phyloP scores from a whole-genome alignment of 1,284 basidiomycete genomes.

The Sporisorium sorghi region DNA sequence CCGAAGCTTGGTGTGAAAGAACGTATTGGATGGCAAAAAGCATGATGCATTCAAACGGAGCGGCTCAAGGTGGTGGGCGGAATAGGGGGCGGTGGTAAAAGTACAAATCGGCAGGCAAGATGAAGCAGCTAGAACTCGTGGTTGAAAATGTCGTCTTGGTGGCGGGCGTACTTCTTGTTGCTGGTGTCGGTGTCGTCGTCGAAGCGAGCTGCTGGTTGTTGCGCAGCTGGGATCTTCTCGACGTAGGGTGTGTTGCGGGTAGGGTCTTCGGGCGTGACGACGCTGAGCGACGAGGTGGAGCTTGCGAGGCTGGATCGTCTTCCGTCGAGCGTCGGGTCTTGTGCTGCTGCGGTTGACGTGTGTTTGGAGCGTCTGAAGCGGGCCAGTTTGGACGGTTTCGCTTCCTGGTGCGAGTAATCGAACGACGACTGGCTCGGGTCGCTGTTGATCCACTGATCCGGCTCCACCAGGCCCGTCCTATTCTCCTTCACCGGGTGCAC shows the following conservation, averaged over 20 bases:
- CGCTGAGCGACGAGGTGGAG: conserved; percentile 15
- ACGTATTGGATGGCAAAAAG: no score
- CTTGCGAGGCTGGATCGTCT: conserved; percentile 12
- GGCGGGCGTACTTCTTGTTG: background rate
- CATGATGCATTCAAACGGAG: no score
- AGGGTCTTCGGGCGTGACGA: conserved; percentile 14
- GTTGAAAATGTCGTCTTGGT: conserved; percentile 25
- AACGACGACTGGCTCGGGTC: conserved; percentile 12
- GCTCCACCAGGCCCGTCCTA: conserved; percentile 31
- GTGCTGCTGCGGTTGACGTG: background rate
- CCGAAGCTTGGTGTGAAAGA: no score
- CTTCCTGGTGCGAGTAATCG: conserved; percentile 1
- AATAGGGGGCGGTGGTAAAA: no score
- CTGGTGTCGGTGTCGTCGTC: background rate
- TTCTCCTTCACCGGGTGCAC: conserved; percentile 14
- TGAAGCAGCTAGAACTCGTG: conserved; percentile 25
- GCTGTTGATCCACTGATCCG: conserved; percentile 38
- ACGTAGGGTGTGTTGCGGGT: conserved; percentile 1
- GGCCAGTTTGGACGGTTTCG: conserved; percentile 9
- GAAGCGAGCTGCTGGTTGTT: background rate
- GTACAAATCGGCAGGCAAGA: background rate
- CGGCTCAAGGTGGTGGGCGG: no score
- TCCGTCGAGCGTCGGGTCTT: no score
- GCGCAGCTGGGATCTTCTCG: background rate
- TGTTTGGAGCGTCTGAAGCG: conserved; percentile 10